Base-by-base conservation (phyloP, 345 rosid genomes). In the Salix arbutifolia region DNA sequence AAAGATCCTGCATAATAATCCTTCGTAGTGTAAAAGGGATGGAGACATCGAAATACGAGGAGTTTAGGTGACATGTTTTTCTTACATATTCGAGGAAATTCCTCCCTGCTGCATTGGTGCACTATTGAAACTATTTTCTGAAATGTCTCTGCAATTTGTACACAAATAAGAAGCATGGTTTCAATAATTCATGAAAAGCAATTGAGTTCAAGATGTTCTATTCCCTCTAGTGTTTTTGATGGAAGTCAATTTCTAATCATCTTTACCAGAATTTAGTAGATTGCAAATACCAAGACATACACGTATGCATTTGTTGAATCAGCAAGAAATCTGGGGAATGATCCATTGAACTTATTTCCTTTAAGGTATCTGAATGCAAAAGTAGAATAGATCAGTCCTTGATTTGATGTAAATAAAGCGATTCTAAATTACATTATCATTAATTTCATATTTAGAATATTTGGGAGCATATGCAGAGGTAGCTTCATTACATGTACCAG, bases 341-440 rank as follows among this genome's bases (percentile, higher is more conserved):
- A 68, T 68, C 71, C 71, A 68, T 40, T 42, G 14, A 68, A 30
- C 18, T 68, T 68, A 42, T 68, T 68, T 68, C 71, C 71, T 37
- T 5, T 42, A 40, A 68, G 31, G 31, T 42, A 68, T 52, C 71
- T 68, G 53, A 42, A 8, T 4, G 33, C 38, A 64, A 17, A 42
- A 42, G 25, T 10, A 42, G 31, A 68, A 37, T 26, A 26, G 14
- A 26, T 60, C 65, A 9, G 9, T 60, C 12, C 28, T 60, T 21
- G 26, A 60, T 19, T 19, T 60, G 10, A 60, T 23, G 26, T 60
- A 60, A 60, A 9, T 42, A 42, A 11, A 42, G 48, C 13, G 14
- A 42, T 42, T 42, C 48, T 42, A 61, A 23, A 61, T 61, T 61
- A 26, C 5, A 25, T 1, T 30, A 25, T 61, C 33, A 61, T 25